Conservation (phyloP, 2,329 filamentous ascomycete genomes). For the Fusarium sp. region DNA sequence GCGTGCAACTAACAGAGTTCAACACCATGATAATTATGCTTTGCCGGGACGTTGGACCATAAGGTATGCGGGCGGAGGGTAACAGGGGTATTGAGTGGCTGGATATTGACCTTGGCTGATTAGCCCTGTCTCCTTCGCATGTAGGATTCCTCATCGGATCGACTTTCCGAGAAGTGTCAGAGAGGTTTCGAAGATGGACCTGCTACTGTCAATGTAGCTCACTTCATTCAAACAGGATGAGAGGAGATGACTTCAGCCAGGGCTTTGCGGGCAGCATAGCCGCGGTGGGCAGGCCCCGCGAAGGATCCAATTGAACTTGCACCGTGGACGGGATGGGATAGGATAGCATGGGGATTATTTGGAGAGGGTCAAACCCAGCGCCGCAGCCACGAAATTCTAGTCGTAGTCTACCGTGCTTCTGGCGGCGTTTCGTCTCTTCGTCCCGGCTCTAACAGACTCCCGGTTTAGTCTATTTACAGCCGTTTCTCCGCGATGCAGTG, state of each 20-base stretch:
- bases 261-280: conserved; percentile 23
- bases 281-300: conserved; percentile 3
- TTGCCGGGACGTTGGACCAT: conserved; percentile 22
- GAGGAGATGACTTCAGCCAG: conserved; percentile 2
- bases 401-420: conserved; percentile 33
- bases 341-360: too few species aligned
- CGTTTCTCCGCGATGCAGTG: conserved; percentile 15
- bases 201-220: conserved; percentile 13
- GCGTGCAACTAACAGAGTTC: conserved; percentile 13
- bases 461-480: conserved; percentile 34
- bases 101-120: conserved; percentile 3
- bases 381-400: conserved; percentile 24
- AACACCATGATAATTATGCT: conserved; percentile 23
- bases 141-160: conserved; percentile 30
- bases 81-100: conserved; percentile 19
- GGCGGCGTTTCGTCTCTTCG: conserved; percentile 35
- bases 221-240: conserved; percentile 3
- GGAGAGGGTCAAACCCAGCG: conserved; percentile 11
- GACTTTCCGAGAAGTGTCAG: conserved; percentile 33
- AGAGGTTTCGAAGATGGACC: conserved; percentile 22
- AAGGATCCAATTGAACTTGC: not conserved
- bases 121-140: conserved; percentile 24
- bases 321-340: conserved; percentile 1
- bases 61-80: conserved; percentile 7
- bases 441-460: conserved; percentile 24